Conservation (phyloP, 2,329 filamentous ascomycete genomes). For the Fusarium sp. region DNA sequence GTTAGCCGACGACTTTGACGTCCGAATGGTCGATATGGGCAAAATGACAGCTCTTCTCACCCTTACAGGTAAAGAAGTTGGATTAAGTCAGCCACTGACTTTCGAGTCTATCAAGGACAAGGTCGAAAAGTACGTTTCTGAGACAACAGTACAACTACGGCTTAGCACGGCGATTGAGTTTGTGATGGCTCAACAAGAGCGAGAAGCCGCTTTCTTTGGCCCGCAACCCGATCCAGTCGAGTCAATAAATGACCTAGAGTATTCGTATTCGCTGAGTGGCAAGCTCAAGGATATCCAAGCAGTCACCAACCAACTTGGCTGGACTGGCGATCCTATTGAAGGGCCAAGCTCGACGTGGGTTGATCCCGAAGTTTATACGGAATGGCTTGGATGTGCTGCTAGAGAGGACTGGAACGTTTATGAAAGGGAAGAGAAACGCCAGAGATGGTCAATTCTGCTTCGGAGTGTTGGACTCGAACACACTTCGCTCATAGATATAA, state of each 20-base stretch:
- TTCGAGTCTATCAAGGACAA: neutral
- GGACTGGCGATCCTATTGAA: neutral
- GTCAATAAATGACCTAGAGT: neutral
- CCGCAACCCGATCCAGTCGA: neutral
- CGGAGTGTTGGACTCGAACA: rapidly evolving
- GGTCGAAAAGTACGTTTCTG: neutral
- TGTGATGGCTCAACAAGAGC: neutral
- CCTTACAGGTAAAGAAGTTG: neutral
- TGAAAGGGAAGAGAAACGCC: rapidly evolving
- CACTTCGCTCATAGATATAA: rapidly evolving
- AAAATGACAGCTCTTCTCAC: neutral
- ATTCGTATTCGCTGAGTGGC: neutral
- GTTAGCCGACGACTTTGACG: neutral
- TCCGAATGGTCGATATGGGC: neutral
- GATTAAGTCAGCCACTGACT: neutral
- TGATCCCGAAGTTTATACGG: neutral
- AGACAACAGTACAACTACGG: neutral
- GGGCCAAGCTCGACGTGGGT: neutral
- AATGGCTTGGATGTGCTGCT: neutral
- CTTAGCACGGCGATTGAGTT: neutral
- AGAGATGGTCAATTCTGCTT: neutral
- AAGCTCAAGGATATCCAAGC: neutral
- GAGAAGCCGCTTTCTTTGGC: neutral
- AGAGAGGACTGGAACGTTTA: neutral
- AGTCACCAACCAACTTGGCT: neutral